Evolutionary conservation across 805 yeast genomes (phyloP).

Genomic region (Schizosaccharomyces octosporus): DNA sequence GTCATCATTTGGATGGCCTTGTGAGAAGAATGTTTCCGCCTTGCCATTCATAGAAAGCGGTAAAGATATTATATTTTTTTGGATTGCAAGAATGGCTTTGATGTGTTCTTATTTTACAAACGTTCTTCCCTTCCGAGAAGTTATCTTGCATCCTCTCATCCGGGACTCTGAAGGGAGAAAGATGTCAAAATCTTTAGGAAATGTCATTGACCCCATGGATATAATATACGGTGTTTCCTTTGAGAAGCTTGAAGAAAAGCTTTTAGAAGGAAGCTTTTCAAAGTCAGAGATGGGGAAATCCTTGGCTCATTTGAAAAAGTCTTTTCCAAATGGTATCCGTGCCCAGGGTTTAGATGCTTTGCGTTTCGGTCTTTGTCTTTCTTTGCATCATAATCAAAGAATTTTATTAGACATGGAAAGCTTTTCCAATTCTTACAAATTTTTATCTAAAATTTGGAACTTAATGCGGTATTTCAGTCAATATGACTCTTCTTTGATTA

Average conservation of each 20-base stretch:
- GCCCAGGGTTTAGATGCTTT: constrained; percentile 98
- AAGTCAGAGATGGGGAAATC: constrained; percentile 73
- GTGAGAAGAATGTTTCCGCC: constrained; percentile 31
- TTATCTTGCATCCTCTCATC: constrained; percentile 90
- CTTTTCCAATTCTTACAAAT: constrained; percentile 96
- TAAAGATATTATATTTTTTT: constrained; percentile 96
- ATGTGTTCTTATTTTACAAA: constrained; percentile 78
- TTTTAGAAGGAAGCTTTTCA: constrained; percentile 21
- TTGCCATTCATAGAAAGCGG: constrained; percentile 92
- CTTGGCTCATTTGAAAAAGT: constrained; percentile 57
- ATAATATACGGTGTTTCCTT: constrained; percentile 74
- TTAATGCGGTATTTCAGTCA: constrained; percentile 76
- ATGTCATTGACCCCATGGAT: constrained; percentile 86
- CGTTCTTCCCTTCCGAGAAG: constrained; percentile 77
- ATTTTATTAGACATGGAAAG: constrained; percentile 85
- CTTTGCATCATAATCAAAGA: constrained; percentile 95
- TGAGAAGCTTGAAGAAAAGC: constrained; percentile 48
- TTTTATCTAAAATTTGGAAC: constrained; percentile 97
- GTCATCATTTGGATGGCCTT: constrained; percentile 91
- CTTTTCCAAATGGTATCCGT: constrained; percentile 92
- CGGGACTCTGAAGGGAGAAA: constrained; percentile 98
- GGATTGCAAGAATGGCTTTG: constrained; percentile 93
- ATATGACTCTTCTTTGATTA: constrained; percentile 20
- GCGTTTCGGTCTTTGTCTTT: constrained; percentile 93
- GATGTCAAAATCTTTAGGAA: constrained; percentile 95